A percentile compares a stretch with the other conserved stretches of the same genome.
phyloP scores from a whole-genome alignment of 1,284 basidiomycete genomes.

The Sporisorium scitamineum region DNA sequence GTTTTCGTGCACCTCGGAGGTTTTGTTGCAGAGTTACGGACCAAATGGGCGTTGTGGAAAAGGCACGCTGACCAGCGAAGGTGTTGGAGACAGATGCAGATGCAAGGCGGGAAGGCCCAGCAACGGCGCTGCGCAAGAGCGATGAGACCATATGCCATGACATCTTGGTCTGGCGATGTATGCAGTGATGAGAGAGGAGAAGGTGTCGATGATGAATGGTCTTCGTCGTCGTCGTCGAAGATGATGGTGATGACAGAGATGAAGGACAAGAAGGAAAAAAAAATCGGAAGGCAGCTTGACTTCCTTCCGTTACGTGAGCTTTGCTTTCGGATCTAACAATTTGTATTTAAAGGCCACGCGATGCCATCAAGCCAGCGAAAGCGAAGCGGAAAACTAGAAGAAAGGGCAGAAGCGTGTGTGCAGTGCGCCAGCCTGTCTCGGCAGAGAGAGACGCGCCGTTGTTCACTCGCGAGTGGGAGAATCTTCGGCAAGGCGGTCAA shows the following conservation, averaged over 20 bases:
- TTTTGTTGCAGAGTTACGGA: slow-evolving; percentile 66
- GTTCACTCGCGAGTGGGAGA: not conserved
- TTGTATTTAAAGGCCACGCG: not conserved
- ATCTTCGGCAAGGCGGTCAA: not conserved
- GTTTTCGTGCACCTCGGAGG: slow-evolving; percentile 65
- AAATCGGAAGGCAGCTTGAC: not conserved
- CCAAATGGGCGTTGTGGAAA: slow-evolving; percentile 57
- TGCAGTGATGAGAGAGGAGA: not conserved
- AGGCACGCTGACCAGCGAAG: slow-evolving; percentile 14
- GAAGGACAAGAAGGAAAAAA: not conserved
- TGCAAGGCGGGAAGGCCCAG: slow-evolving; percentile 34
- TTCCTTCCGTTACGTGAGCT: slow-evolving; percentile 7
- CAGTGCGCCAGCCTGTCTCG: slow-evolving; percentile 1
- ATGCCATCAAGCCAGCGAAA: not conserved
- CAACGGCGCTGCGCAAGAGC: slow-evolving; percentile 23
- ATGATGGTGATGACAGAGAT: not conserved
- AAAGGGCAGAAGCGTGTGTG: no score
- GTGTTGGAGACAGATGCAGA: not conserved
- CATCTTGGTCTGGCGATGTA: slow-evolving; percentile 4
- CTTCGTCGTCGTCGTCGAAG: not conserved
- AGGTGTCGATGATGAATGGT: not conserved
- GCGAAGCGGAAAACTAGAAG: not conserved
- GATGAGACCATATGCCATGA: slow-evolving; percentile 17
- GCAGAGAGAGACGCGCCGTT: not conserved
- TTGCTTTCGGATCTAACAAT: not conserved